Evolutionary conservation across 805 yeast genomes (phyloP).

Genomic region (Vanderwaltozyma tropicalis): DNA sequence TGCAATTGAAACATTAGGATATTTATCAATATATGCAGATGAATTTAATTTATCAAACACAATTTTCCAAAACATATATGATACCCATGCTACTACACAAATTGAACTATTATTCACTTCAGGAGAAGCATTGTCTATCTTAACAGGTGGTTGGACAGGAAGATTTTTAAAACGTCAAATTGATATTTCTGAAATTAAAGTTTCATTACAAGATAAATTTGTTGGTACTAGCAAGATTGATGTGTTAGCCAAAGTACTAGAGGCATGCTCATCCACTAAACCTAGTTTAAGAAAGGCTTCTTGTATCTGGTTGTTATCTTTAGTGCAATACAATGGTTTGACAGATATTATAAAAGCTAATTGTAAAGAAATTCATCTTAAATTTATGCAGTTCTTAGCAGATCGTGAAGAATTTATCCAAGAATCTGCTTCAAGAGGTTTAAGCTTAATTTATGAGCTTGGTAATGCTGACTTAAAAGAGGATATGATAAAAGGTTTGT

Average conservation of each 20-base stretch:
- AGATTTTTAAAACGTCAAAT: constrained; percentile 38
- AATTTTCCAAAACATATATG: constrained; percentile 40
- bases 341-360: constrained; percentile 30
- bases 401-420: constrained; percentile 83
- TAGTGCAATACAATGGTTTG: constrained; percentile 64
- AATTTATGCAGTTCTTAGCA: constrained; percentile 69
- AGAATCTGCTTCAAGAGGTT: constrained; percentile 84
- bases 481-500: constrained; percentile 57
- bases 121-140: constrained; percentile 73
- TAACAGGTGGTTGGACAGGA: constrained; percentile 72
- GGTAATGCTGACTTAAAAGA: constrained; percentile 63
- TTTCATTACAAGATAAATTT: not conserved
- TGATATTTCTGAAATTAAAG: constrained; percentile 34
- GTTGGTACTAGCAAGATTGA: constrained; percentile 7
- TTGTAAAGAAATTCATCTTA: constrained; percentile 54
- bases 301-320: constrained; percentile 76
- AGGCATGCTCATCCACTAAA: constrained; percentile 49
- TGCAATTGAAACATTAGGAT: constrained; percentile 47
- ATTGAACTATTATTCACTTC: constrained; percentile 65
- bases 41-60: constrained; percentile 24
- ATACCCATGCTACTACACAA: constrained; percentile 55
- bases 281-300: constrained; percentile 67
- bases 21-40: constrained; percentile 35
- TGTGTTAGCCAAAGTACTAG: constrained; percentile 42
- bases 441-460: constrained; percentile 68